Percentiles rank a stretch among this genome's conserved stretches.
Conservation (phyloP, 1,139 yeast species). For the Hemisphaericaspora xylanilytica region DNA sequence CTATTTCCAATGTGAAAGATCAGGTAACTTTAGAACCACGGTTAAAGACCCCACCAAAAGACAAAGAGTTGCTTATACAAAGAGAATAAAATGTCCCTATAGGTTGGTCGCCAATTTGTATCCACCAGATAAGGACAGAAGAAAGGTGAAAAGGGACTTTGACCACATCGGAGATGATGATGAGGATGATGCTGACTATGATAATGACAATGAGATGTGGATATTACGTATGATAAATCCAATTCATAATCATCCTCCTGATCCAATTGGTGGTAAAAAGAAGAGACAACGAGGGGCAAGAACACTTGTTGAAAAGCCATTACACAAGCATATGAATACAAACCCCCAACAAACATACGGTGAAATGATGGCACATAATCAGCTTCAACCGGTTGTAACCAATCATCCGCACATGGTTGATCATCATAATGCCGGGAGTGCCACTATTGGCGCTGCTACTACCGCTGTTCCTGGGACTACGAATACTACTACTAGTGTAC, state of each 20-base stretch:
- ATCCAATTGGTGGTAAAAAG: slow-evolving; percentile 30
- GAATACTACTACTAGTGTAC: slow-evolving; percentile 9
- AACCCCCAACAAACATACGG: slow-evolving; percentile 15
- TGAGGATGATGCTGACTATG: slow-evolving; percentile 17
- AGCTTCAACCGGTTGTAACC: slow-evolving; percentile 10
- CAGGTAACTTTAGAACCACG: slow-evolving; percentile 49
- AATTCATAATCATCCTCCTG: slow-evolving; percentile 47
- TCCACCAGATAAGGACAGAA: slow-evolving; percentile 43
- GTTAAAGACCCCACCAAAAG: slow-evolving; percentile 48
- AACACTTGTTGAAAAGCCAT: slow-evolving; percentile 47
- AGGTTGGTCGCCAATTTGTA: slow-evolving; percentile 48
- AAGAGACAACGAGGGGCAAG: slow-evolving; percentile 40
- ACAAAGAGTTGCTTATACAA: slow-evolving; percentile 52
- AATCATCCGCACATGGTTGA: slow-evolving; percentile 17
- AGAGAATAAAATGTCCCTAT: slow-evolving; percentile 49
- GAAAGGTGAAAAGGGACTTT: slow-evolving; percentile 22
- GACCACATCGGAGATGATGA: too few relatives aligned
- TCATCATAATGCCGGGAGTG: neutral
- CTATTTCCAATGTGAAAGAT: slow-evolving; percentile 50
- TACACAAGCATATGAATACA: slow-evolving; percentile 26
- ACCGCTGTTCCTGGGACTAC: neutral
- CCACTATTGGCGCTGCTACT: neutral
- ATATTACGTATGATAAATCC: slow-evolving; percentile 51
- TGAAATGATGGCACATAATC: slow-evolving; percentile 9
- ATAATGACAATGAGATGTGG: slow-evolving; percentile 39